Base-by-base conservation (phyloP, 495 filamentous ascomycete species). In the Diplogelasinospora grovesii region DNA sequence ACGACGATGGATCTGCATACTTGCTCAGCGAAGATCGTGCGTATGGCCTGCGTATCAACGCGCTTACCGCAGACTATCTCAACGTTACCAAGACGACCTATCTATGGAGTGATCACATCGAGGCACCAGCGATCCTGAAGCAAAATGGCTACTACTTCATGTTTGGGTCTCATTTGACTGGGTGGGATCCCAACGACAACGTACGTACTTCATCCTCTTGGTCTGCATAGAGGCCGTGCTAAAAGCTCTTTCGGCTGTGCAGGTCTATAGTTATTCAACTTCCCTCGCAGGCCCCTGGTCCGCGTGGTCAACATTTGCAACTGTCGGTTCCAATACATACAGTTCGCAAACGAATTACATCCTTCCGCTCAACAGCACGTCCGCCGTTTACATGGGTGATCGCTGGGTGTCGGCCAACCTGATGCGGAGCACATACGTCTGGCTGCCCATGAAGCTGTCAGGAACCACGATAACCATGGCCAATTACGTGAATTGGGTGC, bases 371-470 rank as follows among this genome's bases (percentile, higher is more conserved):
- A 56, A 59, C 44, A 44, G 55, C 33, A 52, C 57, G 38, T 56
- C 41, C 13, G 60, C 55, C 31, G 76, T 78, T 40, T 85, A 83
- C 59, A 74, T 83, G 64, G 79, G 81, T 34, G 81, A 84, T 57
- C 68, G 81, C 4, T 84, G 81, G 81, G 50, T 74, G 2, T 68
- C 64, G 14, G 43, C 45, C 14, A 79, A 83, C 51, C 65, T 84
- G 0, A 73, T 74, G 68, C 57, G 71, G 16, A 70, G 66, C 27
- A 77, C 78, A 4, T 84, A 84, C 50, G 59, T 84, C 21, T 85
- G 81, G 81, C 68, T 85, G 0, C 81, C 80, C 3, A 60, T 83
- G 2, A 66, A 47, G 4, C 67, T 85, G 49, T 65, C 57, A 13
- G 79, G 78, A 0, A 78, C 69, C 0, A 74, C 55, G 2, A 77